phyloP scores from a whole-genome alignment of 2,329 filamentous ascomycete genomes.

The Hypoxylon sp. region DNA sequence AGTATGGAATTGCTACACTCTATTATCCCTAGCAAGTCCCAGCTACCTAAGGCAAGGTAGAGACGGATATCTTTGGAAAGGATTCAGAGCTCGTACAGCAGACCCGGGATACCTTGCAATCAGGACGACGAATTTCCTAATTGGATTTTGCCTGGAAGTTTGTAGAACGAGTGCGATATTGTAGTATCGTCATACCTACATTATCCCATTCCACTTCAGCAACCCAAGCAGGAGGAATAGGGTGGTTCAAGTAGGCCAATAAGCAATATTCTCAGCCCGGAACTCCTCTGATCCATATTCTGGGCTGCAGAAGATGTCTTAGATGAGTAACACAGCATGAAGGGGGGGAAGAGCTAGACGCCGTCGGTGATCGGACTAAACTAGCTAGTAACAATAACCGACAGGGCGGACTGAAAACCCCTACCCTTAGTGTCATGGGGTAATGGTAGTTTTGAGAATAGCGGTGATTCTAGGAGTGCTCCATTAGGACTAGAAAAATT shows the following conservation, averaged over 20 bases:
- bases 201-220: conserved; percentile 33
- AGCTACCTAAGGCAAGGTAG: conserved; percentile 18
- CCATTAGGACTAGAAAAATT: conserved; percentile 33
- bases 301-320: conserved; percentile 45
- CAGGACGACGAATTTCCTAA: conserved; percentile 24
- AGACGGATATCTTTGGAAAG: conserved; percentile 27
- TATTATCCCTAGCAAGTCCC: conserved; percentile 19
- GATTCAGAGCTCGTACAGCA: conserved; percentile 29
- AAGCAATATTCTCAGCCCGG: conserved; percentile 30
- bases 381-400: conserved; percentile 31
- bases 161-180: conserved; percentile 28
- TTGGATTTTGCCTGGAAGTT: conserved; percentile 16
- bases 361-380: conserved; percentile 33
- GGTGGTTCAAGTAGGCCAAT: conserved; percentile 27
- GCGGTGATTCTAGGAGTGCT: conserved; percentile 32
- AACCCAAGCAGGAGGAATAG: conserved; percentile 26
- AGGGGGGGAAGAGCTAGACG: conserved; percentile 26
- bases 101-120: conserved; percentile 27
- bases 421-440: conserved; percentile 27
- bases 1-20: conserved; percentile 18
- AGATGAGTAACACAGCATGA: conserved; percentile 42
- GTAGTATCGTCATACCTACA: conserved; percentile 24
- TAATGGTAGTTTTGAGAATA: conserved; percentile 35
- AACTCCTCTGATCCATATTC: conserved; percentile 39
- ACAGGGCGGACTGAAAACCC: conserved; percentile 8